These are phyloP conservation scores for Lodderomyces pseudojiufengensis DNA, from an alignment of 1,139 yeast species.

Conservation along the genomic window DNA sequence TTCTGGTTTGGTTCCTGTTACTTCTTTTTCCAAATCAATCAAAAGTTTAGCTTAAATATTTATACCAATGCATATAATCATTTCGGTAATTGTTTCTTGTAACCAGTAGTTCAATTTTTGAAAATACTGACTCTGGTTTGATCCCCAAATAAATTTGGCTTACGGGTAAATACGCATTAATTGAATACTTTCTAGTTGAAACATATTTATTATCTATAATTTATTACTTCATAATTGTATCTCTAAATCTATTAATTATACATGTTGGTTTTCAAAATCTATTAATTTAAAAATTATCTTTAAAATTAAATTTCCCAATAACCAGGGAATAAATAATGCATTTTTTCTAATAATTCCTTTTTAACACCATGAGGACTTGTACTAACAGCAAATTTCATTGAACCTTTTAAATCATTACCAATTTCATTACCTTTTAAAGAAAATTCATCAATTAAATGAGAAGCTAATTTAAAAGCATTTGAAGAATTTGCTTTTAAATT, in stretches of 20 bases:
- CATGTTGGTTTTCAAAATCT: too few species aligned
- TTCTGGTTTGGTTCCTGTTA: constrained; percentile 19
- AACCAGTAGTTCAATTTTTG: too few species aligned
- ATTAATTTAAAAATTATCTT: too few species aligned
- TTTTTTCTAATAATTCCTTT: constrained; percentile 67
- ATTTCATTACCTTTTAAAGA: constrained; percentile 54
- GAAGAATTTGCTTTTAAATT: constrained; percentile 83
- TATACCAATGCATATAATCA: too few species aligned
- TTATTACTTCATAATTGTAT: too few species aligned
- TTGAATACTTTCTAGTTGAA: too few species aligned
- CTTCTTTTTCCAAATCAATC: constrained; percentile 17
- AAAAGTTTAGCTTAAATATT: constrained; percentile 14
- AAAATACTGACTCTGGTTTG: too few species aligned
- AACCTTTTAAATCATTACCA: constrained; percentile 68
- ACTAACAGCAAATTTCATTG: constrained; percentile 78
- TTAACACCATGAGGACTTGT: constrained; percentile 77
- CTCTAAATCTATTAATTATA: too few species aligned
- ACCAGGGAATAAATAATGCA: constrained; percentile 90
- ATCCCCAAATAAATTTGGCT: too few species aligned
- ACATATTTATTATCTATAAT: background rate
- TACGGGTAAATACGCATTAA: too few species aligned
- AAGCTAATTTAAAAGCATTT: constrained; percentile 79
- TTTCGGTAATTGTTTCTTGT: too few species aligned
- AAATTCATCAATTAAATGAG: constrained; percentile 60
- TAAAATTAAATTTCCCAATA: constrained; percentile 50